Conservation (phyloP, 352 stramenopile genomes). For the Phytopythium helicoides region DNA sequence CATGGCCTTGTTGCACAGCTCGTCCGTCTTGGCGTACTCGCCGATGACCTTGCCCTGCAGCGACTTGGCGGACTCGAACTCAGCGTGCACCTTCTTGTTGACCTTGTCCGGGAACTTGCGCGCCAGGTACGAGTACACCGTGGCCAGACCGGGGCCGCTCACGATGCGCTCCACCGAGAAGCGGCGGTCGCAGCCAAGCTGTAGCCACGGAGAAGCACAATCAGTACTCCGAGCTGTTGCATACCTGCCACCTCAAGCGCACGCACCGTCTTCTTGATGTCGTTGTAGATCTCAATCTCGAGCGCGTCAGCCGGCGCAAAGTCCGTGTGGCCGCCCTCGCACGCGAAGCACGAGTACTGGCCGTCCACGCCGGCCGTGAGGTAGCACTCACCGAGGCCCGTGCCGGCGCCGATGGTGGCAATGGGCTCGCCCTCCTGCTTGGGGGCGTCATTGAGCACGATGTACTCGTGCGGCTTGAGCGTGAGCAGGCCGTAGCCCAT, state of each 20-base stretch:
- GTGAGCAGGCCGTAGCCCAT: constrained; percentile 97
- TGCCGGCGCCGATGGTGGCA: constrained; percentile 95
- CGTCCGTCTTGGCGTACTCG: constrained; percentile 81
- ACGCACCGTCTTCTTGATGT: constrained; percentile 53
- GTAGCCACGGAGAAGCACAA: constrained; percentile 4
- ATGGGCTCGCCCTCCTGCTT: constrained; percentile 85
- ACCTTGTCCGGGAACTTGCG: constrained; percentile 89
- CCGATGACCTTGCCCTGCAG: constrained; percentile 85
- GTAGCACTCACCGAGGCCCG: constrained; percentile 96
- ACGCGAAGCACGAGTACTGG: constrained; percentile 92
- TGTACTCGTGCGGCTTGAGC: constrained; percentile 91
- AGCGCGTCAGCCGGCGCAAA: constrained; percentile 90
- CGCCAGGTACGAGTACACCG: constrained; percentile 96
- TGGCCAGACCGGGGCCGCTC: constrained; percentile 93
- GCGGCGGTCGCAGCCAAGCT: constrained; percentile 83
- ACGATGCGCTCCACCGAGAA: constrained; percentile 97
- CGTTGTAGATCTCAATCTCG: constrained; percentile 86
- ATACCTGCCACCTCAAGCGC: background rate
- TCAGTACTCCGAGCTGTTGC: background rate
- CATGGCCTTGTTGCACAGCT: constrained; percentile 88
- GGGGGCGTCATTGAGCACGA: constrained; percentile 81
- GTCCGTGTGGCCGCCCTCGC: constrained; percentile 95
- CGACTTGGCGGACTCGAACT: constrained; percentile 58
- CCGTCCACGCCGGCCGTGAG: constrained; percentile 86
- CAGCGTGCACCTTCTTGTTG: constrained; percentile 71